phyloP scores from a whole-genome alignment of 192 early-diverging fungal genomes.

The Phycomyces blakesleeanus region DNA sequence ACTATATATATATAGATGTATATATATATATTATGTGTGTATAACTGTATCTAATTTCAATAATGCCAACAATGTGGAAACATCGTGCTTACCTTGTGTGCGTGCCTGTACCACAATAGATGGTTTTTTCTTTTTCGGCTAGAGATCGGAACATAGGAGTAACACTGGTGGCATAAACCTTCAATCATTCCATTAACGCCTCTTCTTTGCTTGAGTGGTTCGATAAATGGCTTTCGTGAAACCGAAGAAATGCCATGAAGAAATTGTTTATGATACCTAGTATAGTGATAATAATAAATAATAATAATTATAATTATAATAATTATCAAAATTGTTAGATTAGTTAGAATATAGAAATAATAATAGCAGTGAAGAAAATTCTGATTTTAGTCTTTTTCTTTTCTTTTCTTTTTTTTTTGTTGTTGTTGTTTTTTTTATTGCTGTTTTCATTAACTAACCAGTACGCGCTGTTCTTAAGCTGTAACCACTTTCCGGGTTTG shows the following conservation, averaged over 20 bases:
- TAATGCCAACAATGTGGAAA: not conserved
- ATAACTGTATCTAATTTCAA: no score
- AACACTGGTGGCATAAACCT: slow-evolving; percentile 81
- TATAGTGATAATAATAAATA: no score
- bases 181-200: slow-evolving; percentile 62
- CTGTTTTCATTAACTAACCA: slow-evolving; percentile 61
- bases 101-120: slow-evolving; percentile 83
- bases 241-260: slow-evolving; percentile 82
- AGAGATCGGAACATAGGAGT: slow-evolving; percentile 72
- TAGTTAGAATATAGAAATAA: not conserved
- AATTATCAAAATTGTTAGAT: not conserved
- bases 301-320: not conserved
- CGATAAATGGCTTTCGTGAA: slow-evolving; percentile 69
- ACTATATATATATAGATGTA: not conserved
- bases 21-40: no score
- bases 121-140: slow-evolving; percentile 67
- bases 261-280: slow-evolving; percentile 87
- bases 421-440: not conserved
- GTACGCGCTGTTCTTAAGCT: slow-evolving; percentile 84
- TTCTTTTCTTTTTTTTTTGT: slow-evolving; percentile 7
- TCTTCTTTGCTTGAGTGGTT: slow-evolving; percentile 67
- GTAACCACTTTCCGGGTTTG: slow-evolving; percentile 78
- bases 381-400: no score
- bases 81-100: slow-evolving; percentile 56
- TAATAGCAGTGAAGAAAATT: no score